These are phyloP conservation scores for Venturia aucupariae DNA, from an alignment of 2,329 filamentous ascomycete species.

Conservation along the genomic window DNA sequence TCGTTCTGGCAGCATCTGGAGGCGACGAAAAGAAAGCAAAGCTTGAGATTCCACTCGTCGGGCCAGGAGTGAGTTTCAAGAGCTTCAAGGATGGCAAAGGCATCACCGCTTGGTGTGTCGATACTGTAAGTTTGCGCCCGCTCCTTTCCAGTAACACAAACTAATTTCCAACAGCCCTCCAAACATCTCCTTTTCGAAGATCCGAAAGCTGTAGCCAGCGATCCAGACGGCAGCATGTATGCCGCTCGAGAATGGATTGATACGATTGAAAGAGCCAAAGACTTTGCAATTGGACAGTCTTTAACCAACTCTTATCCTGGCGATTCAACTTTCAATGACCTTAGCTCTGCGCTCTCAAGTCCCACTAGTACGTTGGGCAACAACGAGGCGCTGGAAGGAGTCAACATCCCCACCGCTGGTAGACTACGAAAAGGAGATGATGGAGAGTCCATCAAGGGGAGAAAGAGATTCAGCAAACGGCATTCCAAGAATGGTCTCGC, in stretches of 20 bases:
- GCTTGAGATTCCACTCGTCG: constrained; percentile 76
- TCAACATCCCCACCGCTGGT: constrained; percentile 45
- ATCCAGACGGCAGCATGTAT: constrained; percentile 54
- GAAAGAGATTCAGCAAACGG: constrained; percentile 74
- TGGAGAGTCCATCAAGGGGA: constrained; percentile 46
- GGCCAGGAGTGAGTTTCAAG: constrained; percentile 66
- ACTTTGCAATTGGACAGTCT: constrained; percentile 70
- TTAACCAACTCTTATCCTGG: constrained; percentile 56
- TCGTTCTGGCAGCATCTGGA: constrained; percentile 81
- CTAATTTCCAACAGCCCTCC: constrained; percentile 30
- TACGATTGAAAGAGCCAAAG: constrained; percentile 73
- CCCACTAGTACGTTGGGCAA: constrained; percentile 64
- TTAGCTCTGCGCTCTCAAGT: constrained; percentile 56
- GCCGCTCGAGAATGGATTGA: constrained; percentile 90
- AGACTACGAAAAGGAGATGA: constrained; percentile 24
- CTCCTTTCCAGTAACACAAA: neutral
- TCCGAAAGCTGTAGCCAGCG: constrained; percentile 60
- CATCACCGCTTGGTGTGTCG: constrained; percentile 78
- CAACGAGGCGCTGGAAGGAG: constrained; percentile 28
- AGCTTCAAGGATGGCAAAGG: constrained; percentile 80
- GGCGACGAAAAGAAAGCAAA: constrained; percentile 96
- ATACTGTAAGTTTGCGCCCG: constrained; percentile 65
- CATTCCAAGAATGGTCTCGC: constrained; percentile 65
- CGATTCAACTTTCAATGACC: constrained; percentile 36
- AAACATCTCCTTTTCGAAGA: constrained; percentile 93